Evolutionary conservation across 345 rosid genomes (phyloP).

Genomic region (Murraya paniculata): DNA sequence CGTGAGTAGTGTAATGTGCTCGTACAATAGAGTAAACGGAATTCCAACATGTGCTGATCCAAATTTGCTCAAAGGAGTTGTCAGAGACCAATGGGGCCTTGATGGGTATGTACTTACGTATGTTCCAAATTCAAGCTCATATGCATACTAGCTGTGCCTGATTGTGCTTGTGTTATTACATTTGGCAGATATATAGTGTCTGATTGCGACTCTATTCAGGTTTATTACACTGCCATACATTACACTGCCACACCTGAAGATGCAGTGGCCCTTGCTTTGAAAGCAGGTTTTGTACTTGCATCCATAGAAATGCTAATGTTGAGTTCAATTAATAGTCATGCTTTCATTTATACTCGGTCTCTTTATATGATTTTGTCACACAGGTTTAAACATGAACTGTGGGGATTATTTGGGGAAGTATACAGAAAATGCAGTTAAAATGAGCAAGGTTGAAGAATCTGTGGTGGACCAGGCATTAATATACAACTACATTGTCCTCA

Average conservation of each 20-base stretch:
- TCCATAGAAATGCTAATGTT: not conserved
- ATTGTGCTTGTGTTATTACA: not conserved
- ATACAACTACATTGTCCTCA: slow-evolving; percentile 38
- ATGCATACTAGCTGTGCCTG: not conserved
- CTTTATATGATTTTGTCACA: not conserved
- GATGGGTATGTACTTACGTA: slow-evolving; percentile 27
- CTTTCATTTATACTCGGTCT: not conserved
- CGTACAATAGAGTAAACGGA: slow-evolving; percentile 46
- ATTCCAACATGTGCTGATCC: slow-evolving; percentile 41
- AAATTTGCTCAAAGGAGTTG: slow-evolving; percentile 28
- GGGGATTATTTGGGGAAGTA: slow-evolving; percentile 37
- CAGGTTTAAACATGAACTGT: slow-evolving; percentile 56
- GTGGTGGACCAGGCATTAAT: slow-evolving; percentile 38
- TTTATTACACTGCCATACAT: slow-evolving; percentile 26
- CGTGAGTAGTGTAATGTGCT: slow-evolving; percentile 44
- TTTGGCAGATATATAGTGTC: slow-evolving; percentile 44
- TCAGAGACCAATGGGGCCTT: slow-evolving; percentile 42
- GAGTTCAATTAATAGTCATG: not conserved
- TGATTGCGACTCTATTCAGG: slow-evolving; percentile 65
- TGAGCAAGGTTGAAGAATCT: slow-evolving; percentile 38
- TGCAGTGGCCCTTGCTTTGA: slow-evolving; percentile 48
- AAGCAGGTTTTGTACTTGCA: slow-evolving; percentile 31
- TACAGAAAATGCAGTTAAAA: slow-evolving; percentile 38
- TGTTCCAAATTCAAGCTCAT: not conserved
- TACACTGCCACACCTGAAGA: slow-evolving; percentile 55